Conservation (phyloP, 352 stramenopile genomes). For the Chrysophaeum taylorii region DNA sequence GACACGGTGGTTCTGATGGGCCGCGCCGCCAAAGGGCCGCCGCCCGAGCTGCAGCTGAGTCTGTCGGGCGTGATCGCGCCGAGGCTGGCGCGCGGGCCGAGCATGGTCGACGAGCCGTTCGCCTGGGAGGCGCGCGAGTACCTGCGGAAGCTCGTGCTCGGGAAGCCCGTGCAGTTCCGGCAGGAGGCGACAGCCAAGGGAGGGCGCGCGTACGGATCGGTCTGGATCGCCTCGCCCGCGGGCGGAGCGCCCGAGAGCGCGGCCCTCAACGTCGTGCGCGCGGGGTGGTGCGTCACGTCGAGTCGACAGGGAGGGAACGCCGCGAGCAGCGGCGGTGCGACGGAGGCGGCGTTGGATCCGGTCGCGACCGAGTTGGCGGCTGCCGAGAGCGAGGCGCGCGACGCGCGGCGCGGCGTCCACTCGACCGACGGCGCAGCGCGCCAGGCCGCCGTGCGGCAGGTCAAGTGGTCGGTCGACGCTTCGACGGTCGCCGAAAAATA, state of each 20-base stretch:
- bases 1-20: conserved; percentile 84
- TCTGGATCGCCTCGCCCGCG: conserved; percentile 45
- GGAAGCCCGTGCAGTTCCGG: conserved; percentile 76
- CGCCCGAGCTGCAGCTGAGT: conserved; percentile 78
- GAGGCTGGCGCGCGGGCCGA: conserved; percentile 54
- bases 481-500: conserved; percentile 50
- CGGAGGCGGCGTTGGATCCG: no score
- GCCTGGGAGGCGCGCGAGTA: conserved; percentile 81
- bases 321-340: conserved; percentile 64
- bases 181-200: conserved; percentile 72
- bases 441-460: background rate
- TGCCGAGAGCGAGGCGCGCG: background rate
- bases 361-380: conserved; percentile 17
- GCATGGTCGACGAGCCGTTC: conserved; percentile 52
- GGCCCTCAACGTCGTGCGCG: conserved; percentile 42
- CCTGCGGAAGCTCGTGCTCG: conserved; percentile 72
- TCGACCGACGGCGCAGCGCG: background rate
- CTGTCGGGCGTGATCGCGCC: conserved; percentile 76
- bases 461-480: conserved; percentile 33
- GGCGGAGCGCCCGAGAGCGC: conserved; percentile 30
- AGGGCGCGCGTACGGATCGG: conserved; percentile 68
- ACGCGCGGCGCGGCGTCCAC: background rate
- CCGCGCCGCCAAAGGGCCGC: conserved; percentile 52
- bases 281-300: conserved; percentile 49
- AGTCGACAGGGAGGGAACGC: no score